phyloP scores from a whole-genome alignment of 345 rosid genomes.

The Euphorbia pulcherrima region DNA sequence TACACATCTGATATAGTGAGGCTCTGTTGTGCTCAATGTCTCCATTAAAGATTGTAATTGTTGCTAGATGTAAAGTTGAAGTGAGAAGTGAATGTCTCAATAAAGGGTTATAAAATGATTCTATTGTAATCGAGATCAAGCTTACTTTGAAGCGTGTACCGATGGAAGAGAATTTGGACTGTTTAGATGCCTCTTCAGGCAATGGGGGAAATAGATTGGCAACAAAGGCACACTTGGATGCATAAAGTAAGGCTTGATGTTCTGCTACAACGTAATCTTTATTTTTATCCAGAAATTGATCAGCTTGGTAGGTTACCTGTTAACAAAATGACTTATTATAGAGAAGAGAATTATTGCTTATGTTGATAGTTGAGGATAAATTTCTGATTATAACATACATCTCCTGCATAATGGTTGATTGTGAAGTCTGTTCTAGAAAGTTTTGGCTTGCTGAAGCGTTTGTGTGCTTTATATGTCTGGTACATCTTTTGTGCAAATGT shows the following conservation, averaged over 20 bases:
- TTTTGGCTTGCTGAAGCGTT: constrained; percentile 74
- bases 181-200: constrained; percentile 67
- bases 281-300: constrained; percentile 71
- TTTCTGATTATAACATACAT: constrained; percentile 36
- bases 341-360: constrained; percentile 16
- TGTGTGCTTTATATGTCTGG: constrained; percentile 65
- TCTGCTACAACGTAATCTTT: constrained; percentile 77
- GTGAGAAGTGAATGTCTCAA: constrained; percentile 17
- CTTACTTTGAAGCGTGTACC: constrained; percentile 73
- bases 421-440: constrained; percentile 67
- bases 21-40: constrained; percentile 58
- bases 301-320: constrained; percentile 66
- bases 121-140: constrained; percentile 1
- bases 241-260: constrained; percentile 65
- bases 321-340: constrained; percentile 13
- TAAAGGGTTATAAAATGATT: constrained; percentile 9
- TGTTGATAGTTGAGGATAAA: constrained; percentile 4
- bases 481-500: constrained; percentile 76
- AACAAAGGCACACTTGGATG: constrained; percentile 60
- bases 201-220: constrained; percentile 65
- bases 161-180: constrained; percentile 74
- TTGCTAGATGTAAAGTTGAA: constrained; percentile 41
- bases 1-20: constrained; percentile 65
- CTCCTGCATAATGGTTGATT: constrained; percentile 77
- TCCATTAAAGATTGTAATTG: constrained; percentile 65